phyloP scores from a whole-genome alignment of 2,329 filamentous ascomycete species.

The Neoarthrinium moseri region DNA sequence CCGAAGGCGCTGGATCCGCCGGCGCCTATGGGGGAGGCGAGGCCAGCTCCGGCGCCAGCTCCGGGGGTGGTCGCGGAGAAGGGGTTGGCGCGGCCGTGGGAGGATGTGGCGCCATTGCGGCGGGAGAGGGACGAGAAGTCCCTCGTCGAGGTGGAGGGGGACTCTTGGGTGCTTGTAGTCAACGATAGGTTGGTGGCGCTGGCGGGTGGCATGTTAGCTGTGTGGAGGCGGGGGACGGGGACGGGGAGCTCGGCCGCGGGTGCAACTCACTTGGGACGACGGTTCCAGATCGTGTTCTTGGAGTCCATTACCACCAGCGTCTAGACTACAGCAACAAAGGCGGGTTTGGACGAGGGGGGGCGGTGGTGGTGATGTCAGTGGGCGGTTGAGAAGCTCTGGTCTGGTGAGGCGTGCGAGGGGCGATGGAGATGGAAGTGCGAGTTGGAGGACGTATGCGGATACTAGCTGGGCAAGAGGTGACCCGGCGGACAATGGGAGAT shows the following conservation, averaged over 20 bases:
- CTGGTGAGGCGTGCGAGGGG: too few relatives aligned
- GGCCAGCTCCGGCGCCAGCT: constrained; percentile 61
- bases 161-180: constrained; percentile 60
- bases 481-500: too few relatives aligned
- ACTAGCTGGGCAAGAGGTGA: too few relatives aligned
- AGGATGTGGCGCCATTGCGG: constrained; percentile 65
- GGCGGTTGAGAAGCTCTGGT: too few relatives aligned
- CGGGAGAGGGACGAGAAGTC: constrained; percentile 48
- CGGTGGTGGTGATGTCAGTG: too few relatives aligned
- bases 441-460: too few relatives aligned
- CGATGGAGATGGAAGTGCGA: too few relatives aligned
- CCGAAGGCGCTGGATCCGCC: constrained; percentile 78
- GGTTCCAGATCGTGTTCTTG: constrained; percentile 63
- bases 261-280: constrained; percentile 73
- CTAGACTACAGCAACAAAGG: too few relatives aligned
- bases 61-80: constrained; percentile 74
- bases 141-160: constrained; percentile 46
- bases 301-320: constrained; percentile 61
- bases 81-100: constrained; percentile 74
- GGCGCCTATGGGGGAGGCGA: constrained; percentile 72
- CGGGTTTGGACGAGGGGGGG: too few relatives aligned
- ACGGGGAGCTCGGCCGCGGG: background rate
- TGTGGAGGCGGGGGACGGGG: too few relatives aligned
- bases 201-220: too few relatives aligned
- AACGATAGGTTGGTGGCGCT: constrained; percentile 90